These are phyloP conservation scores for Blepharisma undulans DNA, from an alignment of 169 alveolate species.

Conservation along the genomic window DNA sequence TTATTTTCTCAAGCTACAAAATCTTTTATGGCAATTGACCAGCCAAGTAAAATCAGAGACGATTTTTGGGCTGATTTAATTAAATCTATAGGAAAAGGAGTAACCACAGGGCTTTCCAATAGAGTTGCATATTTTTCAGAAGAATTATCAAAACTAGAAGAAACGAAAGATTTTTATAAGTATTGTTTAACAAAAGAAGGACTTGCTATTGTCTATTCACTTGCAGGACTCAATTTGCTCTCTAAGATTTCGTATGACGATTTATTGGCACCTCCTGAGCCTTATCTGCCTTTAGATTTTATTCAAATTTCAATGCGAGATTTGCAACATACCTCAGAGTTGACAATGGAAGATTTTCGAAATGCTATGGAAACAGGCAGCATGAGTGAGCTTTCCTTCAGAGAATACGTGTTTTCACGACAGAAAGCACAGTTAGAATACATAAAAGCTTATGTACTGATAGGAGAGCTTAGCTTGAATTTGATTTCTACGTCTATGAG, in stretches of 20 bases:
- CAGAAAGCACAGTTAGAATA: neutral
- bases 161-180: neutral
- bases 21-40: neutral
- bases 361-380: neutral
- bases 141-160: neutral
- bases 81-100: neutral
- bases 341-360: constrained; percentile 18
- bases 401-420: constrained; percentile 7
- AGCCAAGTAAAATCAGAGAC: neutral
- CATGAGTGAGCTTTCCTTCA: neutral
- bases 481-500: neutral
- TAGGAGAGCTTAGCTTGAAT: constrained; percentile 16
- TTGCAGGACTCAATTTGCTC: neutral
- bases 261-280: constrained; percentile 7
- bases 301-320: neutral
- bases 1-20: neutral
- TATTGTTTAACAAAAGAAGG: constrained; percentile 15
- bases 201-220: constrained; percentile 5
- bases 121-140: neutral
- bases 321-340: neutral
- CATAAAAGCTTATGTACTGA: neutral
- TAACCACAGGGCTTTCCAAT: neutral
- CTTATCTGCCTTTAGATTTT: neutral
- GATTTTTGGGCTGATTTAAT: constrained; percentile 4
- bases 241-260: neutral